Conservation (phyloP, 495 filamentous ascomycete species). For the Pyronema omphalodes region DNA sequence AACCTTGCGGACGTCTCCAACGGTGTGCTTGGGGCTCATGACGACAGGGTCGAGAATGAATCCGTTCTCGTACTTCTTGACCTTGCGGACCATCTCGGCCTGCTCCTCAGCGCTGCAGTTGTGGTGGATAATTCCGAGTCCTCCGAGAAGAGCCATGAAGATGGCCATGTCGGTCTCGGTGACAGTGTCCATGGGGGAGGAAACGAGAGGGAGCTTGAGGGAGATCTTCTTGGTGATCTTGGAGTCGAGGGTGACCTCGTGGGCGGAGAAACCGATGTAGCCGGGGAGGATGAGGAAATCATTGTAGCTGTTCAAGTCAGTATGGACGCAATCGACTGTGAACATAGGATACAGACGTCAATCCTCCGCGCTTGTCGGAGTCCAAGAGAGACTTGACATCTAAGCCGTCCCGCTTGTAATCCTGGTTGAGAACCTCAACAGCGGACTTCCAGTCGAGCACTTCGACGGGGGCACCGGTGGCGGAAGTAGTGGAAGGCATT, state of each 20-base stretch:
- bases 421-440: conserved; percentile 51
- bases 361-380: conserved; percentile 67
- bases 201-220: conserved; percentile 85
- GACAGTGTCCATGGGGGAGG: conserved; percentile 98
- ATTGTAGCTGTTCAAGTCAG: conserved; percentile 29
- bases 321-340: conserved; percentile 36
- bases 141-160: conserved; percentile 91
- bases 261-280: conserved; percentile 67
- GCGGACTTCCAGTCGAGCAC: conserved; percentile 43
- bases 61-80: conserved; percentile 97
- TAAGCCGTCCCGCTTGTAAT: conserved; percentile 70
- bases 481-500: conserved; percentile 12
- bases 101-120: conserved; percentile 91
- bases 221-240: conserved; percentile 84
- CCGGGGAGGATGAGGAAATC: conserved; percentile 42
- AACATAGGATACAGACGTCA: conserved; percentile 45
- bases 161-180: conserved; percentile 99
- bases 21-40: conserved; percentile 68
- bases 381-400: conserved; percentile 66
- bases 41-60: conserved; percentile 96
- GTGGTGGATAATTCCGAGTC: conserved; percentile 94
- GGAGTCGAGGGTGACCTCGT: conserved; percentile 72
- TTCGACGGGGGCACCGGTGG: conserved; percentile 26
- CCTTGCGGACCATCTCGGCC: conserved; percentile 97
- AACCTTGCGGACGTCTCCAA: conserved; percentile 74